A percentile compares a stretch with the other conserved stretches of the same genome.
phyloP scores from a whole-genome alignment of 139 green algal species.

The Picochlorum sp. region DNA sequence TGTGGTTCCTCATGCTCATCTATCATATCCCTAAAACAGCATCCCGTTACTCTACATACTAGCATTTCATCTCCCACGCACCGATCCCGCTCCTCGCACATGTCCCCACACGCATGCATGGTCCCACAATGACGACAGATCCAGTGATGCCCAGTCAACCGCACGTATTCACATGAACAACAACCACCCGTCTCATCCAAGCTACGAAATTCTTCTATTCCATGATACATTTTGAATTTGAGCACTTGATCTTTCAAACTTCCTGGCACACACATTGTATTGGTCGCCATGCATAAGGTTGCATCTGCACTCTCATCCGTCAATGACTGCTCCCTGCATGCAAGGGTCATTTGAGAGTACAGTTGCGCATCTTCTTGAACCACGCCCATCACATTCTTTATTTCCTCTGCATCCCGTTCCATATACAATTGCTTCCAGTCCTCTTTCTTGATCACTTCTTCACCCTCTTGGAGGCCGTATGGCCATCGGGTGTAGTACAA shows the following conservation, averaged over 20 bases:
- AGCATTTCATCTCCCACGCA: constrained; percentile 1
- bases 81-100: constrained; percentile 5
- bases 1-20: neutral
- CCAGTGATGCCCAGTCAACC: neutral
- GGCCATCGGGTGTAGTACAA: constrained; percentile 27
- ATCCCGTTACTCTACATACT: constrained; percentile 19
- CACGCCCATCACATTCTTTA: neutral
- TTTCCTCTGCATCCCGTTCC: constrained; percentile 10
- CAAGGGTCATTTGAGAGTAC: constrained; percentile 16
- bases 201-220: neutral
- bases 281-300: constrained; percentile 5
- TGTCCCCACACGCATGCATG: constrained; percentile 19
- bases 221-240: neutral
- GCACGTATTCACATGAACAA: neutral
- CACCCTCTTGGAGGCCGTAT: neutral
- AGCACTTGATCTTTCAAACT: neutral
- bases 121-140: constrained; percentile 4
- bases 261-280: neutral
- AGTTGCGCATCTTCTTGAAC: constrained; percentile 4
- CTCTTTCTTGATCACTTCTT: constrained; percentile 1
- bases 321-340: constrained; percentile 13
- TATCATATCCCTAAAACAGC: constrained; percentile 9
- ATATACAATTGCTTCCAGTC: constrained; percentile 21
- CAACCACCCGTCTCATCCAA: neutral
- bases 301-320: neutral